A percentile compares a stretch with the other conserved stretches of the same genome.
Evolutionary conservation across 2,329 filamentous ascomycete species (phyloP).

Genomic region (Ascochyta lentis): DNA sequence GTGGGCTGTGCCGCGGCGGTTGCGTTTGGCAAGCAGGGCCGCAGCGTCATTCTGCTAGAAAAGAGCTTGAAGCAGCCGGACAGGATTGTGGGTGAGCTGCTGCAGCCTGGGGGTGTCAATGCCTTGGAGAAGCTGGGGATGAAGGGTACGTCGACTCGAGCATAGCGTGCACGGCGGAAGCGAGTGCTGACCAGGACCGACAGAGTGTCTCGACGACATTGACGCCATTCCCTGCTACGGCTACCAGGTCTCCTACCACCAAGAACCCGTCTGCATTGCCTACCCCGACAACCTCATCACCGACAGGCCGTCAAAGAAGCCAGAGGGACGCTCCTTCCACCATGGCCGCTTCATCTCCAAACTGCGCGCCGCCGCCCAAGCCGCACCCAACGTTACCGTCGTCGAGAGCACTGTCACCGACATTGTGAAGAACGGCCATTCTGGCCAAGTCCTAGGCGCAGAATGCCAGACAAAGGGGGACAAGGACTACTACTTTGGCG

Average conservation of each 20-base stretch:
- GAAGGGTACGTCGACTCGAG: conserved; percentile 42
- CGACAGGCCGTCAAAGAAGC: conserved; percentile 48
- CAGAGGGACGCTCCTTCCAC: conserved; percentile 84
- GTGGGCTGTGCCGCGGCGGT: conserved; percentile 87
- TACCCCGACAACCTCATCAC: conserved; percentile 70
- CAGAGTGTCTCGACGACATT: conserved; percentile 83
- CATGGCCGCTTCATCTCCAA: conserved; percentile 91
- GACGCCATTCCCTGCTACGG: conserved; percentile 83
- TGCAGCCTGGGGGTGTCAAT: conserved; percentile 89
- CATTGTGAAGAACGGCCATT: conserved; percentile 73
- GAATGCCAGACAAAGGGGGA: conserved; percentile 71
- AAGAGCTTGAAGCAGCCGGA: conserved; percentile 89
- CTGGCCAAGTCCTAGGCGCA: conserved; percentile 80
- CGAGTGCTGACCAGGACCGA: conserved; percentile 12
- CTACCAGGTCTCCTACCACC: conserved; percentile 86
- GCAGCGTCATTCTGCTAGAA: conserved; percentile 90
- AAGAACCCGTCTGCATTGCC: conserved; percentile 73
- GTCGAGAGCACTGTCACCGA: conserved; percentile 87
- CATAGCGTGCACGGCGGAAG: too few relatives aligned
- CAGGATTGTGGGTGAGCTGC: conserved; percentile 91
- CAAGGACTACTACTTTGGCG: conserved; percentile 80
- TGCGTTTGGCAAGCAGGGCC: conserved; percentile 84
- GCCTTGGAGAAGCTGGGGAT: conserved; percentile 83
- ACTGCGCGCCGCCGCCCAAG: conserved; percentile 75
- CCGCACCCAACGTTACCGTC: conserved; percentile 83